Evolutionary conservation across 2,329 filamentous ascomycete species (phyloP).

Genomic region (Aspergillus chevalieri): DNA sequence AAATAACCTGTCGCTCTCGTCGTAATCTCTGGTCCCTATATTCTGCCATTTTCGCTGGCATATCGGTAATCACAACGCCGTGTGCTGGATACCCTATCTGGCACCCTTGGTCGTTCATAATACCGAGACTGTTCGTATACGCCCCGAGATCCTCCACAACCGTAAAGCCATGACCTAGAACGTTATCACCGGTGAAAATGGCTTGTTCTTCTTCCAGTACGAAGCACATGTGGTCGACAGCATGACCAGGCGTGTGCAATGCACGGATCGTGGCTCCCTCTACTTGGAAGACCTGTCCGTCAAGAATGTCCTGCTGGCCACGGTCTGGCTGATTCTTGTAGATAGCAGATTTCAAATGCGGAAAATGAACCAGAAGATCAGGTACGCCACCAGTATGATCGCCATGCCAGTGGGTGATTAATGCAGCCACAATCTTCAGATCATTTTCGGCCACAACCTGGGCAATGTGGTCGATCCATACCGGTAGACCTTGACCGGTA

Average conservation of each 20-base stretch:
- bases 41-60: slow-evolving; percentile 33
- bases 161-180: slow-evolving; percentile 56
- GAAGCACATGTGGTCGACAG: slow-evolving; percentile 70
- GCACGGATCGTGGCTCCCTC: slow-evolving; percentile 38
- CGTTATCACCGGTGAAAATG: slow-evolving; percentile 75
- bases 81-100: slow-evolving; percentile 42
- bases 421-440: slow-evolving; percentile 37
- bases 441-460: slow-evolving; percentile 21
- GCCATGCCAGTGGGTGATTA: slow-evolving; percentile 42
- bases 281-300: slow-evolving; percentile 33
- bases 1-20: slow-evolving; percentile 38
- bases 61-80: slow-evolving; percentile 34
- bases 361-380: slow-evolving; percentile 30
- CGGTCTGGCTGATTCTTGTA: slow-evolving; percentile 34
- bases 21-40: slow-evolving; percentile 35
- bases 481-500: slow-evolving; percentile 28
- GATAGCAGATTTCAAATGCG: slow-evolving; percentile 20
- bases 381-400: slow-evolving; percentile 41
- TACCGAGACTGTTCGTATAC: slow-evolving; percentile 32
- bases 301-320: slow-evolving; percentile 27
- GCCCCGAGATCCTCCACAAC: slow-evolving; percentile 35
- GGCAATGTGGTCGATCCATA: slow-evolving; percentile 30
- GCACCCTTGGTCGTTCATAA: slow-evolving; percentile 33
- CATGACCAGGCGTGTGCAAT: slow-evolving; percentile 59
- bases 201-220: slow-evolving; percentile 64